Percentiles rank a stretch among this genome's conserved stretches.
phyloP scores from a whole-genome alignment of 2,329 filamentous ascomycete species.

The Cladosporium sp. region DNA sequence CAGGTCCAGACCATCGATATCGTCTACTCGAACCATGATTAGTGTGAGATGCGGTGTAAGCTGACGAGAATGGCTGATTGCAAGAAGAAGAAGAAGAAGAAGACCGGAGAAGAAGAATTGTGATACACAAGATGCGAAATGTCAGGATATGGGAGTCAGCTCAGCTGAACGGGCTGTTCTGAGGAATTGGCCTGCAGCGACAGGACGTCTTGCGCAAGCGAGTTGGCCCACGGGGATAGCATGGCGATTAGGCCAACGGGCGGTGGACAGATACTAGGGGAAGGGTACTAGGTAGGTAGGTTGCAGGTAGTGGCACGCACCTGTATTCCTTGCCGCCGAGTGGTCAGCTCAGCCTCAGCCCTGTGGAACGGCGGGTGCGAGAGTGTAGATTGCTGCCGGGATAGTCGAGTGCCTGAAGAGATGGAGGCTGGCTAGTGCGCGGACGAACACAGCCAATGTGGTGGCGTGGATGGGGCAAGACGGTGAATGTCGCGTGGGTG shows the following conservation, averaged over 20 bases:
- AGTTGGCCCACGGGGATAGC: neutral
- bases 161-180: neutral
- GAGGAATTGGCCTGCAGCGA: neutral
- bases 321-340: constrained; percentile 12
- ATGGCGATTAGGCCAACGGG: neutral
- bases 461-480: neutral
- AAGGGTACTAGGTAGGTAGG: neutral
- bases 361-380: constrained; percentile 3
- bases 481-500: no score
- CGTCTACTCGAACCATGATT: constrained; percentile 18
- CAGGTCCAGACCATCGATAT: constrained; percentile 23
- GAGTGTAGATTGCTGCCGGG: neutral
- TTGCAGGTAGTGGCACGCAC: constrained; percentile 11
- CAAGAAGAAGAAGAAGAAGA: neutral
- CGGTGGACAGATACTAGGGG: no score
- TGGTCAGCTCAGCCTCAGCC: constrained; percentile 16
- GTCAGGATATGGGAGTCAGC: constrained; percentile 2
- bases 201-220: neutral
- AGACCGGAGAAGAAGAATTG: neutral
- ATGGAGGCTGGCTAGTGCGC: neutral
- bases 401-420: neutral
- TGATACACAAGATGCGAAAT: no score
- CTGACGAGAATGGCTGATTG: neutral
- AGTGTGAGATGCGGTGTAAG: neutral
- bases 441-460: constrained; percentile 1